Conservation (phyloP, 1,284 basidiomycete genomes). For the Fomitiporia mediterranea region DNA sequence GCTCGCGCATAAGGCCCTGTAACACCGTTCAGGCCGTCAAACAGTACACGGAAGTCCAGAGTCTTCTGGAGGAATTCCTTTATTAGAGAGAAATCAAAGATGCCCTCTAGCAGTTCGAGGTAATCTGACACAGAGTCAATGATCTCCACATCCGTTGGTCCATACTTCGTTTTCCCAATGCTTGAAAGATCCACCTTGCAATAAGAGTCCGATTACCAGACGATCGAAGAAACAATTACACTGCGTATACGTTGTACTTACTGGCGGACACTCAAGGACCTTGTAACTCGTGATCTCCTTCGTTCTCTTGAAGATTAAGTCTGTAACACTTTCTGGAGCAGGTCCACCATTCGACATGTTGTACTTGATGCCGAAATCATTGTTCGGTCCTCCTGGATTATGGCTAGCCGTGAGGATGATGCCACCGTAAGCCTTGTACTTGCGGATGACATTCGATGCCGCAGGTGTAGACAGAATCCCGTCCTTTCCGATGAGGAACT, state of each 20-base stretch:
- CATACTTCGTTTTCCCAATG: conserved; percentile 76
- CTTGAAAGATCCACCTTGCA: conserved; percentile 78
- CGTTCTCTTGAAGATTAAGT: conserved; percentile 91
- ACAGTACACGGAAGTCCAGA: conserved; percentile 81
- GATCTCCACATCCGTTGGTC: conserved; percentile 82
- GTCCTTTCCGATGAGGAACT: conserved; percentile 88
- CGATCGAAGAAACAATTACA: neutral
- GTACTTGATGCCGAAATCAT: conserved; percentile 99
- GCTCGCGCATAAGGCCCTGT: conserved; percentile 95
- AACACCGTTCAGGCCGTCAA: conserved; percentile 95
- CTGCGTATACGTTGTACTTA: conserved; percentile 35
- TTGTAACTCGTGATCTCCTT: conserved; percentile 87
- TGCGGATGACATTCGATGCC: conserved; percentile 92
- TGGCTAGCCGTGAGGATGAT: conserved; percentile 98
- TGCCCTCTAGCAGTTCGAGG: conserved; percentile 74
- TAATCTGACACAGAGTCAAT: conserved; percentile 96
- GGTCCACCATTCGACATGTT: conserved; percentile 97
- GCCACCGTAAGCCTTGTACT: conserved; percentile 94
- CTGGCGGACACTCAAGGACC: conserved; percentile 72
- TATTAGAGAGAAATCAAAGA: conserved; percentile 96
- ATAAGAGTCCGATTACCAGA: conserved; percentile 12
- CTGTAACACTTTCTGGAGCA: conserved; percentile 90
- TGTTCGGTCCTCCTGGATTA: conserved; percentile 96
- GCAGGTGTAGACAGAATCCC: conserved; percentile 95
- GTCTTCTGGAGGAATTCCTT: conserved; percentile 78